Percentiles rank a stretch among this genome's conserved stretches.
Conservation (phyloP, 331 rosid genomes). For the Malus hybrid region DNA sequence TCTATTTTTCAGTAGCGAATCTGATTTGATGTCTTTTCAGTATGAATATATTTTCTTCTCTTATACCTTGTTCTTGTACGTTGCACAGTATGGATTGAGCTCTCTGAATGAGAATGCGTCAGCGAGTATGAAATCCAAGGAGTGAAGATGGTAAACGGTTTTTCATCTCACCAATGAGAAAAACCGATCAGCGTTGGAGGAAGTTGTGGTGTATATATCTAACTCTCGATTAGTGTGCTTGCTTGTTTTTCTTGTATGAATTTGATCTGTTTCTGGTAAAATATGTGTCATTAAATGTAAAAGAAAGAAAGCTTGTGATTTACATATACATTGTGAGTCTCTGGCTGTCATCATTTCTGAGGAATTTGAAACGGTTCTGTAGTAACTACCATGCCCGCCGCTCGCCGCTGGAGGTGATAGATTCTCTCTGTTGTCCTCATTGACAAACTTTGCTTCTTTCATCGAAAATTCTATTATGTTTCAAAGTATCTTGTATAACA, state of each 20-base stretch:
- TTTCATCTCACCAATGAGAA: not conserved
- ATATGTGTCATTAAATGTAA: not conserved
- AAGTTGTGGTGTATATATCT: not conserved
- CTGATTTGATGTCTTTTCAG: not conserved
- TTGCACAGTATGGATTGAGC: constrained; percentile 75
- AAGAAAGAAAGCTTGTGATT: not conserved
- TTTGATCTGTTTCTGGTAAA: not conserved
- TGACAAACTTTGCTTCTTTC: not conserved
- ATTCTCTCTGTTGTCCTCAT: not conserved
- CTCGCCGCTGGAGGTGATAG: not conserved
- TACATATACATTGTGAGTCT: not conserved
- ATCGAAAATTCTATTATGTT: not conserved
- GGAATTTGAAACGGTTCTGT: too few species aligned
- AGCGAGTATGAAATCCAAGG: constrained; percentile 13
- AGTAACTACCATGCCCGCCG: not conserved
- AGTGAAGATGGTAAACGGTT: constrained; percentile 15
- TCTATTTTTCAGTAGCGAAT: too few species aligned
- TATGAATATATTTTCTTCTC: not conserved
- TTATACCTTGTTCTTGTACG: not conserved
- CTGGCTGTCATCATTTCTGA: not conserved
- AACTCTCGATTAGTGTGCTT: not conserved
- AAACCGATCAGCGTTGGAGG: not conserved
- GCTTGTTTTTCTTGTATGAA: not conserved
- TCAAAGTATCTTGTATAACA: not conserved
- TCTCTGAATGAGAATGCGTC: constrained; percentile 31